Evolutionary conservation across 2,329 filamentous ascomycete species (phyloP).

Genomic region (Trichoderma breve): DNA sequence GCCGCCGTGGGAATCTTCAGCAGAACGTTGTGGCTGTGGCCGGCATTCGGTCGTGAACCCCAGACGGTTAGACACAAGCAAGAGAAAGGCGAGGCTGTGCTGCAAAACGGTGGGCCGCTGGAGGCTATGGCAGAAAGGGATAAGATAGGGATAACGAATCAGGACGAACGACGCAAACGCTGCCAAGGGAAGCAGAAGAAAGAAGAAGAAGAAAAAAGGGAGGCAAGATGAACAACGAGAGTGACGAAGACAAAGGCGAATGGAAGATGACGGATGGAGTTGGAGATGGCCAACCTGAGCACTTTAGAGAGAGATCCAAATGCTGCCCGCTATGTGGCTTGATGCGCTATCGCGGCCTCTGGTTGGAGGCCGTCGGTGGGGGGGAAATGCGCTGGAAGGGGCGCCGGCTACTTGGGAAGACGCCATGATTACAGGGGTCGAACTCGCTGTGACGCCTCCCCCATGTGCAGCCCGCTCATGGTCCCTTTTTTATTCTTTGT

Average conservation of each 20-base stretch:
- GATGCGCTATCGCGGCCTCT: not conserved
- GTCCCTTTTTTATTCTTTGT: not conserved
- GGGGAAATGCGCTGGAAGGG: conserved; percentile 1
- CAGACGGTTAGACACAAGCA: not conserved
- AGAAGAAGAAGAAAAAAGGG: not conserved
- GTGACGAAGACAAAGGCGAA: not conserved
- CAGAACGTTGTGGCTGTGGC: conserved; percentile 19
- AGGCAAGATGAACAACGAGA: not conserved
- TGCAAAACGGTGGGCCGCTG: conserved; percentile 11
- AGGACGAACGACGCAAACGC: not conserved
- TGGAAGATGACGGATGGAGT: not conserved
- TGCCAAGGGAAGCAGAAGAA: not conserved
- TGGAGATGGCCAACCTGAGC: not conserved
- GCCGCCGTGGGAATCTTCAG: not conserved
- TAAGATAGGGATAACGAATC: not conserved
- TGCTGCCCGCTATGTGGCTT: conserved; percentile 3
- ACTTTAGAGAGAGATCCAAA: not conserved
- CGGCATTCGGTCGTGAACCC: conserved; percentile 16
- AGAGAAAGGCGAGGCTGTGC: conserved; percentile 7
- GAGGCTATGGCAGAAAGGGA: conserved; percentile 14
- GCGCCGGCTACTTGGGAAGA: not conserved
- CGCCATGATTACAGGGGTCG: conserved; percentile 6
- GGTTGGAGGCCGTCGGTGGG: conserved; percentile 14
- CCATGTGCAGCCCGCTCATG: not conserved
- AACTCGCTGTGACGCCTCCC: conserved; percentile 5